Evolutionary conservation across 78 protist species (phyloP).

Genomic region (Mastigamoeba balamuthi): DNA sequence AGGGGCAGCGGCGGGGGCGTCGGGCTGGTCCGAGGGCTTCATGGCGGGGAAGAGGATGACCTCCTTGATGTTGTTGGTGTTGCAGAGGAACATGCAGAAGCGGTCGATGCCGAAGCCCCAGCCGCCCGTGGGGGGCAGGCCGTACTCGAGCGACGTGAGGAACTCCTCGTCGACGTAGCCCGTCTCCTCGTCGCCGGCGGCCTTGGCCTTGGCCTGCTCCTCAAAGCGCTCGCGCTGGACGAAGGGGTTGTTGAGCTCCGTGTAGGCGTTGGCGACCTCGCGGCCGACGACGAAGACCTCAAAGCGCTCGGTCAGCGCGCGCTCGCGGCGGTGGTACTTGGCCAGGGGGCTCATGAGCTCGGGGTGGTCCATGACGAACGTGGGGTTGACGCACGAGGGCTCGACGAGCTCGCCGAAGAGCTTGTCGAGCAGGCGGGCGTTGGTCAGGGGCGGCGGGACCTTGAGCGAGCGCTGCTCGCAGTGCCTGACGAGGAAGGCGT

Average conservation of each 20-base stretch:
- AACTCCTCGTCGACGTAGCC: background rate
- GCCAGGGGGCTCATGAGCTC: slow-evolving; percentile 98
- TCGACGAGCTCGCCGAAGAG: slow-evolving; percentile 87
- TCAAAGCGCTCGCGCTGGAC: slow-evolving; percentile 95
- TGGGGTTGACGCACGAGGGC: slow-evolving; percentile 85
- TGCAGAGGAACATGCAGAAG: slow-evolving; percentile 91
- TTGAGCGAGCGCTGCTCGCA: slow-evolving; percentile 63
- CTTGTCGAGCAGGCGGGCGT: slow-evolving; percentile 97
- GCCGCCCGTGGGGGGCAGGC: slow-evolving; percentile 99
- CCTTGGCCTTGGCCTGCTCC: slow-evolving; percentile 76
- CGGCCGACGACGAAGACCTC: slow-evolving; percentile 86
- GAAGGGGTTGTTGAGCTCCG: slow-evolving; percentile 99
- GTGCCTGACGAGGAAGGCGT: slow-evolving; percentile 50
- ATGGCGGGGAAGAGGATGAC: slow-evolving; percentile 99
- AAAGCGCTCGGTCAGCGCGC: slow-evolving; percentile 96
- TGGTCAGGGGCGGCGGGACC: slow-evolving; percentile 88
- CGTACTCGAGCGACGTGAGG: slow-evolving; percentile 91
- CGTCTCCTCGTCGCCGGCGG: background rate
- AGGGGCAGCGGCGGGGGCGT: background rate
- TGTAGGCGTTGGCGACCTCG: slow-evolving; percentile 98
- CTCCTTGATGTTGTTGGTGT: slow-evolving; percentile 90
- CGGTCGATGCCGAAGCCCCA: slow-evolving; percentile 99
- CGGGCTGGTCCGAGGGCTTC: slow-evolving; percentile 45
- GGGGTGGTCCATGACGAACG: slow-evolving; percentile 98
- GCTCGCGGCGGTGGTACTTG: slow-evolving; percentile 77